A percentile compares a stretch with the other conserved stretches of the same genome.
phyloP scores from a whole-genome alignment of 768 basidiomycete species.

The Macrocybe gigantea region DNA sequence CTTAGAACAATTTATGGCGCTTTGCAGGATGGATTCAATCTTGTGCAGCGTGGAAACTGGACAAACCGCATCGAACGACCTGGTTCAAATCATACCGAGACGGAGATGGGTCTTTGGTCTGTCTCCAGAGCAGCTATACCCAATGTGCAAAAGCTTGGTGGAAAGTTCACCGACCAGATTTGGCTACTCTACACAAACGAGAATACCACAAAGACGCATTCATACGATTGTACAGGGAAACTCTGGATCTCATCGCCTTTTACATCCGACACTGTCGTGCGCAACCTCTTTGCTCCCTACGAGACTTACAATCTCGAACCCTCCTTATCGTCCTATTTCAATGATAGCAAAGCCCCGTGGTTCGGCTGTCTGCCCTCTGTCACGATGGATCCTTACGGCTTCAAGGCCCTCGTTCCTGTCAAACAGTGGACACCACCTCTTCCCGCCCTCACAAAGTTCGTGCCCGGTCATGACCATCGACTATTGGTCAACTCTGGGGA shows the following conservation, averaged over 20 bases:
- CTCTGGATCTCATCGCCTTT: conserved; percentile 83
- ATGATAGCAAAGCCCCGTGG: conserved; percentile 53
- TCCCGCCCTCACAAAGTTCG: conserved; percentile 73
- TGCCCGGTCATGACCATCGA: conserved; percentile 84
- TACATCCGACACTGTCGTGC: conserved; percentile 49
- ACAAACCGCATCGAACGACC: conserved; percentile 73
- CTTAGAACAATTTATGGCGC: conserved; percentile 65
- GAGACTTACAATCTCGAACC: conserved; percentile 68
- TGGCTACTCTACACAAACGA: conserved; percentile 88
- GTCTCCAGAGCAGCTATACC: conserved; percentile 61
- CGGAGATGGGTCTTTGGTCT: conserved; percentile 89
- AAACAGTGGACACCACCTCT: conserved; percentile 63
- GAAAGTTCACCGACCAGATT: conserved; percentile 58
- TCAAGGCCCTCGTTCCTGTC: conserved; percentile 74
- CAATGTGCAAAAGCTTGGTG: conserved; percentile 55
- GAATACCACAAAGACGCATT: conserved; percentile 65
- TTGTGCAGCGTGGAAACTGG: conserved; percentile 85
- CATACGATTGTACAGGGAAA: conserved; percentile 47
- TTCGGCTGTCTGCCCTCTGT: conserved; percentile 68
- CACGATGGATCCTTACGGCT: conserved; percentile 69
- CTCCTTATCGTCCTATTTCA: conserved; percentile 60
- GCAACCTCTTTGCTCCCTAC: conserved; percentile 79
- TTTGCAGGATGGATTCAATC: conserved; percentile 81
- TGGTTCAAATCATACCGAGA: conserved; percentile 75
- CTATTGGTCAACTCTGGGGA: conserved; percentile 41